Conservation (phyloP, 164 flowering plant species). For the Macadamia integrifolia region DNA sequence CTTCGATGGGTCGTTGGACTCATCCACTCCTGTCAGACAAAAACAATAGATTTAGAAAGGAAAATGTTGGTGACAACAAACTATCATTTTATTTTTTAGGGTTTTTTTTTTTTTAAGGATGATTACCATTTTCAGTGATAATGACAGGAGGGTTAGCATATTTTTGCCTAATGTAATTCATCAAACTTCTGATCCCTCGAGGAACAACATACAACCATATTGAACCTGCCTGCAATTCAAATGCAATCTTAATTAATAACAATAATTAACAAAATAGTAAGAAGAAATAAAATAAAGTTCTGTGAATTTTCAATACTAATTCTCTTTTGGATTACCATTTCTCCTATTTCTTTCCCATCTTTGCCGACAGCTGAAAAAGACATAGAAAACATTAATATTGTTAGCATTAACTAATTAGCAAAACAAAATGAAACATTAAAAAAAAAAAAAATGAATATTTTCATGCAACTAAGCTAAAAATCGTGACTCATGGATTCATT, state of each 20-base stretch:
- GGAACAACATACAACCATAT: slow-evolving; percentile 94
- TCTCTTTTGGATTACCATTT: slow-evolving; percentile 36
- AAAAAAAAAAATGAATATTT: too few relatives aligned
- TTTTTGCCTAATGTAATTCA: slow-evolving; percentile 77
- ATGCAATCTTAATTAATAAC: neutral
- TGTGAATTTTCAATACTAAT: neutral
- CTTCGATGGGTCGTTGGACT: slow-evolving; percentile 45
- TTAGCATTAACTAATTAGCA: too few relatives aligned
- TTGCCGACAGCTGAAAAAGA: slow-evolving; percentile 49
- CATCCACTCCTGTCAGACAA: slow-evolving; percentile 85
- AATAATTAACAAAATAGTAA: neutral
- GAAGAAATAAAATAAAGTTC: neutral
- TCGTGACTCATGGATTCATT: too few relatives aligned
- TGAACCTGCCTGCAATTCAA: slow-evolving; percentile 61
- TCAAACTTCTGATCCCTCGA: slow-evolving; percentile 65
- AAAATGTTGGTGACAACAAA: too few relatives aligned
- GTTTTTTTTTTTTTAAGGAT: too few relatives aligned
- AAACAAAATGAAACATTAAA: too few relatives aligned
- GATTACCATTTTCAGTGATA: slow-evolving; percentile 85
- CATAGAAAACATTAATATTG: neutral
- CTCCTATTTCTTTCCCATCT: slow-evolving; percentile 51
- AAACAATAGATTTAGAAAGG: neutral
- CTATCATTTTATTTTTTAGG: too few relatives aligned
- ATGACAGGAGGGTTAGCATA: slow-evolving; percentile 77
- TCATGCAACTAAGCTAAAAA: too few relatives aligned